Percentiles rank a stretch among this genome's conserved stretches.
Evolutionary conservation across 2,329 filamentous ascomycete species (phyloP).

Genomic region (Periconia macrospinosa): DNA sequence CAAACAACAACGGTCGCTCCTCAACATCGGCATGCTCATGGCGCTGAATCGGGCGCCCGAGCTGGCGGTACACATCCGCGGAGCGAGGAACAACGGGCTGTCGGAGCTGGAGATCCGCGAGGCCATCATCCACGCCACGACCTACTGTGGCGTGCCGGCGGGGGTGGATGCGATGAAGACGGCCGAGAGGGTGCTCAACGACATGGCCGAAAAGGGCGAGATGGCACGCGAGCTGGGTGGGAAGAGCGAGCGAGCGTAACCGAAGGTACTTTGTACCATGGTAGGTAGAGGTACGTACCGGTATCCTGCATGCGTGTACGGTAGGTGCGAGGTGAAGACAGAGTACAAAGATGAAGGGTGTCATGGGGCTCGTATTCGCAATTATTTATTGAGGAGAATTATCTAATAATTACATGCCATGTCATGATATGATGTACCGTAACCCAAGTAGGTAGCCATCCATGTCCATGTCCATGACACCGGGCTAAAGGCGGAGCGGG

Average conservation of each 20-base stretch:
- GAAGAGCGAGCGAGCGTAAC: slow-evolving; percentile 32
- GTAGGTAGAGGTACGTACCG: too few relatives aligned
- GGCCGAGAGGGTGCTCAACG: slow-evolving; percentile 54
- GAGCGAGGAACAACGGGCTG: slow-evolving; percentile 65
- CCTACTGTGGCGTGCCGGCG: slow-evolving; percentile 58
- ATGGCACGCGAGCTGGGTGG: slow-evolving; percentile 34
- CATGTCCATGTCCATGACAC: too few relatives aligned
- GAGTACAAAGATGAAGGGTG: too few relatives aligned
- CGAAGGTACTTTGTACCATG: background rate
- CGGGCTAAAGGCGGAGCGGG: too few relatives aligned
- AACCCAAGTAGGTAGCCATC: too few relatives aligned
- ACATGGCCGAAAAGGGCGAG: slow-evolving; percentile 53
- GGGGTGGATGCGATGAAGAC: slow-evolving; percentile 59
- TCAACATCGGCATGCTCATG: slow-evolving; percentile 68
- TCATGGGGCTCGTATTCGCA: too few relatives aligned
- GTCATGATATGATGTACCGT: too few relatives aligned
- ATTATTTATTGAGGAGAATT: too few relatives aligned
- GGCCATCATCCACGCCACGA: slow-evolving; percentile 54
- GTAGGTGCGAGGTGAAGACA: too few relatives aligned
- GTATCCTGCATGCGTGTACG: too few relatives aligned
- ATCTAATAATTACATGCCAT: too few relatives aligned
- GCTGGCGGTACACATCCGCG: slow-evolving; percentile 63
- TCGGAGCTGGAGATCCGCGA: slow-evolving; percentile 66
- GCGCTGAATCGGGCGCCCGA: slow-evolving; percentile 63
- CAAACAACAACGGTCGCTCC: slow-evolving; percentile 61